Base-by-base conservation (phyloP, 805 yeast genomes). In the Wickerhamiella occidentalis region DNA sequence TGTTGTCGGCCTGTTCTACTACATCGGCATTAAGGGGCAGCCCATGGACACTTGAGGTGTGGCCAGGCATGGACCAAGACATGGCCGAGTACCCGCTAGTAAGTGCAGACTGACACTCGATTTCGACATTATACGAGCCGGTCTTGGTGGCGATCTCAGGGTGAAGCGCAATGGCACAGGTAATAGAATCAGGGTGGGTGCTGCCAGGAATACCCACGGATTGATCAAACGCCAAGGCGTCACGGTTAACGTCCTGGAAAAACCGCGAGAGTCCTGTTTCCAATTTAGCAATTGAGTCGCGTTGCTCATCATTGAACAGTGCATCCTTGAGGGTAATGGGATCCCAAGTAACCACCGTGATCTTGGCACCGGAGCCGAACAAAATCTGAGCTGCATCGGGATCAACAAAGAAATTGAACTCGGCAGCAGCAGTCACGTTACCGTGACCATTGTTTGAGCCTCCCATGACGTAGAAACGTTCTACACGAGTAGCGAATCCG, bases 51-150 rank as follows among this genome's bases (percentile, higher is more conserved):
- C 43, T 28, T 6, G 12, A 12, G 23, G 25, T 18, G 12, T 45
- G 19, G 22, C 47, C 47, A 9, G 47, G 47, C 40, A 45, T 35
- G 11, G 47, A n/a, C 48, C 48, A 45, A 15, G 48, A 45, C 48
- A 45, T 45, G 25, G 48, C 48, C 19, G 41, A 30, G 28, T 45
- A 45, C 7, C 48, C 48, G 22, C 48, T 29, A 9, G 42, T 25
- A 18, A 45, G 43, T 17, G 38, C 37, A 6, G 37, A 26, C 43
- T 45, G 19, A 41, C 43, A 26, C 43, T 45, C 48, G 12, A 45
- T 35, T 6, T 35, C 37, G 13, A 45, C 48, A 45, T 45, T 45
- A 41, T 45, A 45, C 12, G 12, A 9, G 29, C 18, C 35, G 6
- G 12, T 19, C 22, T 36, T 28, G 37, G 26, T 17, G 9, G 48